These are phyloP conservation scores for Penicillium verrucosum DNA, from an alignment of 2,329 filamentous ascomycete genomes.

Conservation along the genomic window DNA sequence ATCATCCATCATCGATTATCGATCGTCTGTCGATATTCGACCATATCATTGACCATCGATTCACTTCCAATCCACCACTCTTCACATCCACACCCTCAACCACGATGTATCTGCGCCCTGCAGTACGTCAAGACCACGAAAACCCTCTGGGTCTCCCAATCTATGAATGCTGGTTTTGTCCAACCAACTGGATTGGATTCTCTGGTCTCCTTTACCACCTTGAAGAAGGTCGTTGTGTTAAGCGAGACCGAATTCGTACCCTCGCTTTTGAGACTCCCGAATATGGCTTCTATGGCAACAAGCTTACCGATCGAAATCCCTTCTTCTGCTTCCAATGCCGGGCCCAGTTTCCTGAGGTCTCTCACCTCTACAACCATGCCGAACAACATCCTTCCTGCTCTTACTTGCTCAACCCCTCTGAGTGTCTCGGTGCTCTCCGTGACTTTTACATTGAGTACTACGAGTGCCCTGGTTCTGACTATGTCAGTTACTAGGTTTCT, in stretches of 20 bases:
- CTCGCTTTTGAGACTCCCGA: conserved; percentile 6
- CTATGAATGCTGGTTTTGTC: conserved; percentile 8
- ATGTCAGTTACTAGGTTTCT: background rate
- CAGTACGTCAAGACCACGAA: background rate
- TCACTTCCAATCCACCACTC: background rate
- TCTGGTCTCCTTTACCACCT: background rate
- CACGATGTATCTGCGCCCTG: background rate
- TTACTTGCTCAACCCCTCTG: background rate
- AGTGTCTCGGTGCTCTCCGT: background rate
- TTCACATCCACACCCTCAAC: background rate
- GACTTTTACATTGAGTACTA: conserved; percentile 7
- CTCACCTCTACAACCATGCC: background rate
- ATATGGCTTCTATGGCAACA: background rate
- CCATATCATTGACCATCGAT: background rate
- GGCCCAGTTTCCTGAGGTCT: background rate
- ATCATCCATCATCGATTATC: background rate
- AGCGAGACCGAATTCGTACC: background rate
- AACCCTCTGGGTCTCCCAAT: background rate
- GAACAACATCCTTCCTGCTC: background rate
- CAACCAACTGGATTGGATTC: background rate
- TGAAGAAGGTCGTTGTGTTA: background rate
- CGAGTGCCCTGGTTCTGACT: background rate
- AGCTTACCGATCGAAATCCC: background rate
- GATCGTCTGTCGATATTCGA: background rate
- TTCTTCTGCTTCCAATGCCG: conserved; percentile 1